Evolutionary conservation across 164 flowering plant species (phyloP).

Genomic region (Macadamia tetraphylla): DNA sequence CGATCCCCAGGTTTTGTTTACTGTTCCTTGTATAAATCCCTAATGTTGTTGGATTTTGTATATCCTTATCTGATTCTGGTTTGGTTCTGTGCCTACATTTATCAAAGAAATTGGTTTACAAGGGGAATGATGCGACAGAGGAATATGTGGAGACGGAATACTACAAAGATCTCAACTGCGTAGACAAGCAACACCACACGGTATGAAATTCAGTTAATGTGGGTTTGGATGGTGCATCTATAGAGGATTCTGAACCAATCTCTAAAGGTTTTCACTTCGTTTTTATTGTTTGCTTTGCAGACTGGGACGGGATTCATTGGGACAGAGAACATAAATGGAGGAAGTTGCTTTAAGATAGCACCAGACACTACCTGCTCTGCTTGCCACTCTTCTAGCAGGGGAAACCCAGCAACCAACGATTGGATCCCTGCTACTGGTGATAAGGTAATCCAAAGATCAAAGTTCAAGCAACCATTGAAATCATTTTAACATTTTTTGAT

Average conservation of each 20-base stretch:
- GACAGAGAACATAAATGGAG: constrained; percentile 36
- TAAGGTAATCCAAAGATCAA: constrained; percentile 20
- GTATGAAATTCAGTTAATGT: constrained; percentile 15
- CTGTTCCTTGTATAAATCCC: no score
- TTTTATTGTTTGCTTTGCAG: constrained; percentile 23
- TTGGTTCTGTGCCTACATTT: background rate
- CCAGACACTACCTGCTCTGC: constrained; percentile 22
- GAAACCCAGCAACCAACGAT: constrained; percentile 91
- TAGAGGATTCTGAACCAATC: no score
- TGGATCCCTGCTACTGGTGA: constrained; percentile 67
- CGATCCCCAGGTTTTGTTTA: constrained; percentile 34
- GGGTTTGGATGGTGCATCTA: no score
- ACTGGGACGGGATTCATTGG: constrained; percentile 88
- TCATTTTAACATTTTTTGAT: background rate
- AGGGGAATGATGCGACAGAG: constrained; percentile 39
- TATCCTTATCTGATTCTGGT: background rate
- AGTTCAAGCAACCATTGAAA: background rate
- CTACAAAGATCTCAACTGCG: constrained; percentile 71
- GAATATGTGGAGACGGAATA: constrained; percentile 84
- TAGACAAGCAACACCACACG: constrained; percentile 83
- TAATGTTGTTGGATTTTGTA: background rate
- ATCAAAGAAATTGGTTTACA: constrained; percentile 48
- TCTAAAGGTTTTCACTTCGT: no score
- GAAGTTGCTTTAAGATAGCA: constrained; percentile 27
- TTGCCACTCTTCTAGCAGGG: constrained; percentile 45